Base-by-base conservation (phyloP, 1,139 yeast genomes). In the Candida sp. region DNA sequence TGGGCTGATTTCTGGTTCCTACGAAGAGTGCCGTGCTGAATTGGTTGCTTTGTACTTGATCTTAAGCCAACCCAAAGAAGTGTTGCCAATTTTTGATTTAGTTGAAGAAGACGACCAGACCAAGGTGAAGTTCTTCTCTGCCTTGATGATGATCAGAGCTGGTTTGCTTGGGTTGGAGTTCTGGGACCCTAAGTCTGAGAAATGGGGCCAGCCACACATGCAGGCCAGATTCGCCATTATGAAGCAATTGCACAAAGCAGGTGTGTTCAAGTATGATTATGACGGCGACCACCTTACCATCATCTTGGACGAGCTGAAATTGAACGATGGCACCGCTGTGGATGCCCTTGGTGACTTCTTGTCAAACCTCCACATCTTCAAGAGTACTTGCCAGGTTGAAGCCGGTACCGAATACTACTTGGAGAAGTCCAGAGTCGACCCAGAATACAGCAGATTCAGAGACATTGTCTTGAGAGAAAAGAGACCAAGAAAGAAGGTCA, bases 121-220 rank as follows among this genome's bases (percentile, higher is more conserved):
- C 37, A 86, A 83, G 56, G 84, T 90, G 44, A 77, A 82, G 46
- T 81, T 80, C 59, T 77, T 88, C 47, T 90, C 91, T 22, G 88
- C 86, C 55, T 72, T 90, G 55, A 84, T 83, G 58, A 91, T 91
- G 97, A 88, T 92, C 31, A 81, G 97, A 61, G 96, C 97, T 5
- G 97, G 97, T 56, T 75, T 91, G 49, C 63, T 88, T 41, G 93
- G 89, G 2, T 77, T 91, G 62, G 96, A 91, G 67, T 89, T 80
- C 68, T 91, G 96, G 91, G 96, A 90, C 67, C 96, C 97, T 41
- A 69, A 72, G 44, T 78, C 90, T 35, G 73, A 77, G 54, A 90
- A 90, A 68, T 91, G 97, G 97, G 97, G 97, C 34, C 97, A 91
- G 72, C 86, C 97, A n/a, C 97, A 91, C 66, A 90, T 90, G 92